These are phyloP conservation scores for Cucurbita pepo DNA, from an alignment of 306 rosid species.

Conservation along the genomic window DNA sequence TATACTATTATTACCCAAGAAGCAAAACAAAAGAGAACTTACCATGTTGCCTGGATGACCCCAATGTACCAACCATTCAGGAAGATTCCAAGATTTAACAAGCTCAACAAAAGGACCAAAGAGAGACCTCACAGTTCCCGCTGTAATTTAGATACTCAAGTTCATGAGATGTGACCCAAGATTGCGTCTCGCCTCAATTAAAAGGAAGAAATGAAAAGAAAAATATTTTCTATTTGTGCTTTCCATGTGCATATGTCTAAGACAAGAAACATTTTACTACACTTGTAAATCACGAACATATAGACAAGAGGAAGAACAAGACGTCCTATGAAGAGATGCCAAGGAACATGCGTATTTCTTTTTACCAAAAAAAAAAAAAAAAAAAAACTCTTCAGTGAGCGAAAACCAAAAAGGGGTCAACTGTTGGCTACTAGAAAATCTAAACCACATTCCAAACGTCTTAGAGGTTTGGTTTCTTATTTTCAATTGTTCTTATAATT, in stretches of 20 bases:
- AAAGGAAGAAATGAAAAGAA: background rate
- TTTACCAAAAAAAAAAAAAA: no score
- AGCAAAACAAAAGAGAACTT: background rate
- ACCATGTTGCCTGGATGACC: constrained; percentile 95
- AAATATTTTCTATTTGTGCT: background rate
- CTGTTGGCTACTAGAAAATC: background rate
- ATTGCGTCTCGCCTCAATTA: background rate
- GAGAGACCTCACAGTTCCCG: constrained; percentile 33
- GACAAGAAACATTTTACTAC: background rate
- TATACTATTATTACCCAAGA: background rate
- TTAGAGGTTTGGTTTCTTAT: background rate
- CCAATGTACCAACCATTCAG: constrained; percentile 89
- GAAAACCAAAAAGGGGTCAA: background rate
- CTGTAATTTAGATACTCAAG: constrained; percentile 18
- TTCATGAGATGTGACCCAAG: background rate
- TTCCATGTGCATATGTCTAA: background rate
- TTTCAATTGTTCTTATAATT: background rate
- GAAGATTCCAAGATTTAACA: constrained; percentile 50
- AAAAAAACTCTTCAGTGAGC: background rate
- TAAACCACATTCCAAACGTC: background rate
- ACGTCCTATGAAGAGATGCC: background rate
- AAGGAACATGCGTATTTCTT: background rate
- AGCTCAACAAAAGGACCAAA: constrained; percentile 71
- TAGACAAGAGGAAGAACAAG: background rate
- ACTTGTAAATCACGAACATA: background rate